Conservation (phyloP, 1,284 basidiomycete species). For the Puccinia polysora region DNA sequence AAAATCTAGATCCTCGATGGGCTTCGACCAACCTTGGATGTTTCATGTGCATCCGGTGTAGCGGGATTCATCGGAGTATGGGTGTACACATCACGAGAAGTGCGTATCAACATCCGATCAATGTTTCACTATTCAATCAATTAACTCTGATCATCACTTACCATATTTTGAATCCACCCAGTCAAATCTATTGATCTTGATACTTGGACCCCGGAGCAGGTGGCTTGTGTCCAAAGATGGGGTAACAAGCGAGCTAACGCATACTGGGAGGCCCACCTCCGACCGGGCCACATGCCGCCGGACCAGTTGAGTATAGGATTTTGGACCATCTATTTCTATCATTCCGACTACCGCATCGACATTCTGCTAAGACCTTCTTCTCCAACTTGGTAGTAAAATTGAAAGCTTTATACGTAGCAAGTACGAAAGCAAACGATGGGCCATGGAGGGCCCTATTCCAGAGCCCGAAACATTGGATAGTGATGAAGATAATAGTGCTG, state of each 20-base stretch:
- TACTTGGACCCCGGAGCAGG: slow-evolving; percentile 95
- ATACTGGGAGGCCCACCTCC: slow-evolving; percentile 97
- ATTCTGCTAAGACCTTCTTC: background rate
- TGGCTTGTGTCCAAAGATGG: slow-evolving; percentile 91
- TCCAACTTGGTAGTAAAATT: slow-evolving; percentile 69
- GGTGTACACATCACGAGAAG: slow-evolving; percentile 90
- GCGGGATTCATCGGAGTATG: slow-evolving; percentile 96
- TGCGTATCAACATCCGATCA: slow-evolving; percentile 45
- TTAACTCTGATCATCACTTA: too few species aligned
- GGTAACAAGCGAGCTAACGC: slow-evolving; percentile 85
- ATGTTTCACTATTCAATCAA: background rate
- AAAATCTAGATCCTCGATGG: slow-evolving; percentile 87
- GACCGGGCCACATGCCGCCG: slow-evolving; percentile 82
- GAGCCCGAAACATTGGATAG: slow-evolving; percentile 76
- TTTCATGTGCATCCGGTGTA: slow-evolving; percentile 85
- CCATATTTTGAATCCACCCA: slow-evolving; percentile 46
- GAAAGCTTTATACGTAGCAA: slow-evolving; percentile 97
- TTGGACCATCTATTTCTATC: background rate
- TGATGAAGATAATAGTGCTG: slow-evolving; percentile 49
- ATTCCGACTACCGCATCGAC: background rate
- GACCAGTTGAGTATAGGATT: slow-evolving; percentile 75
- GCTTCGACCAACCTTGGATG: slow-evolving; percentile 91
- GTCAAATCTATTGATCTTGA: slow-evolving; percentile 98
- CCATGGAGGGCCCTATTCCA: slow-evolving; percentile 77
- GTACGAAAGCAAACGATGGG: slow-evolving; percentile 91